A percentile compares a stretch with the other conserved stretches of the same genome.
Conservation (phyloP, 192 early-diverging fungal genomes). For the Chytriomyces hyalinus region DNA sequence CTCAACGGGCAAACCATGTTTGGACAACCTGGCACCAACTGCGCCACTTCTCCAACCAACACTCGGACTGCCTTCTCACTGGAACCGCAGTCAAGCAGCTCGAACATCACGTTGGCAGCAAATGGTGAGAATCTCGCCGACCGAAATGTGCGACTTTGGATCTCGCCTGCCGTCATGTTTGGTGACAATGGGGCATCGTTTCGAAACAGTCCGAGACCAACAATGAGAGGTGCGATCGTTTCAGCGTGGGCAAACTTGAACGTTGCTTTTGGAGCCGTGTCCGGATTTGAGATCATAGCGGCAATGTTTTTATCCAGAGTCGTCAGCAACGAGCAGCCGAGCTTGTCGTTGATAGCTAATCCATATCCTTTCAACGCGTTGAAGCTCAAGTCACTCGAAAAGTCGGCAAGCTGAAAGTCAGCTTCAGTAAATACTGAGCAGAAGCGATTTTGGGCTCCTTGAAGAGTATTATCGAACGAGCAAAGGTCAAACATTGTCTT, state of each 20-base stretch:
- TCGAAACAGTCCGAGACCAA: constrained; percentile 39
- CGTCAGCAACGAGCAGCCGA: constrained; percentile 43
- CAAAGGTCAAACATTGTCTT: constrained; percentile 39
- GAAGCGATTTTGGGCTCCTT: constrained; percentile 32
- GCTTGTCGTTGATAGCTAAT: constrained; percentile 27
- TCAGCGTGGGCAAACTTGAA: constrained; percentile 44
- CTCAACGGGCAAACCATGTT: constrained; percentile 17
- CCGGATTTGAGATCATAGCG: neutral
- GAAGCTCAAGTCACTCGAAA: constrained; percentile 23
- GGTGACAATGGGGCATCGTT: constrained; percentile 6
- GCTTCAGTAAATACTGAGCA: constrained; percentile 40
- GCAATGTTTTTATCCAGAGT: constrained; percentile 35
- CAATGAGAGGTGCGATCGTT: constrained; percentile 38
- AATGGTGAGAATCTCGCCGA: constrained; percentile 34
- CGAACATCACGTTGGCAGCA: constrained; percentile 40
- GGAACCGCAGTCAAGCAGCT: constrained; percentile 36
- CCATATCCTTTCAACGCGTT: constrained; percentile 30
- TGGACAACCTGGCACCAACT: constrained; percentile 35
- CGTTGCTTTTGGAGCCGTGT: constrained; percentile 9
- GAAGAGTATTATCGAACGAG: constrained; percentile 42
- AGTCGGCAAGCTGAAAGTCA: constrained; percentile 33
- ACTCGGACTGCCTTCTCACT: constrained; percentile 23
- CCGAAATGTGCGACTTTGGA: constrained; percentile 20
- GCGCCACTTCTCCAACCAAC: constrained; percentile 30
- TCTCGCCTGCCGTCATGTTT: constrained; percentile 30